phyloP scores from a whole-genome alignment of 306 rosid species.

The Quercus alba region DNA sequence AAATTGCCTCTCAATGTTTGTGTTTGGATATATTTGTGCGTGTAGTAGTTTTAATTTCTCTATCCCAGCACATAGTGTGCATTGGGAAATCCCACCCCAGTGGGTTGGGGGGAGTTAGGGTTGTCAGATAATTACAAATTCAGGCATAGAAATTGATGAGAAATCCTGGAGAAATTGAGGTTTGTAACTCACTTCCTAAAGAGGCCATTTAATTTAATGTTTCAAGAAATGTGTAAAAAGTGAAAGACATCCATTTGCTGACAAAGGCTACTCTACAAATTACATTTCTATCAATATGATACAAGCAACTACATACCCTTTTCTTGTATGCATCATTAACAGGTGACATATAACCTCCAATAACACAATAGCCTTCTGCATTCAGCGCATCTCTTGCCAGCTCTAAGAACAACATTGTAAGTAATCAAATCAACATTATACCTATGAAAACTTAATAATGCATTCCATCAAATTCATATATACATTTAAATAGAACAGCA shows the following conservation, averaged over 20 bases:
- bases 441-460: neutral
- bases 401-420: conserved; percentile 41
- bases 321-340: conserved; percentile 95
- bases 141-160: too few relatives aligned
- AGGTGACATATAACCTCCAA: conserved; percentile 93
- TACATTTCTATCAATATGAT: neutral
- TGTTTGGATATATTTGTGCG: too few relatives aligned
- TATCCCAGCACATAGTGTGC: too few relatives aligned
- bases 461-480: neutral
- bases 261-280: neutral
- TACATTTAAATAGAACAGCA: neutral
- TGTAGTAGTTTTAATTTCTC: too few relatives aligned
- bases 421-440: neutral
- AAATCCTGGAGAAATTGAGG: neutral
- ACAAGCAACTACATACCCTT: conserved; percentile 43
- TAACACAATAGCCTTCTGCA: conserved; percentile 64
- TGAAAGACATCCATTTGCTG: neutral
- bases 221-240: neutral
- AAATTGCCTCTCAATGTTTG: neutral
- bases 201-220: neutral
- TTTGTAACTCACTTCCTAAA: neutral
- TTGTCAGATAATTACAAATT: neutral
- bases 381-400: conserved; percentile 78
- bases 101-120: neutral
- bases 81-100: too few relatives aligned